Conservation (phyloP, 805 yeast genomes). For the Yamadazyma nakazawae region DNA sequence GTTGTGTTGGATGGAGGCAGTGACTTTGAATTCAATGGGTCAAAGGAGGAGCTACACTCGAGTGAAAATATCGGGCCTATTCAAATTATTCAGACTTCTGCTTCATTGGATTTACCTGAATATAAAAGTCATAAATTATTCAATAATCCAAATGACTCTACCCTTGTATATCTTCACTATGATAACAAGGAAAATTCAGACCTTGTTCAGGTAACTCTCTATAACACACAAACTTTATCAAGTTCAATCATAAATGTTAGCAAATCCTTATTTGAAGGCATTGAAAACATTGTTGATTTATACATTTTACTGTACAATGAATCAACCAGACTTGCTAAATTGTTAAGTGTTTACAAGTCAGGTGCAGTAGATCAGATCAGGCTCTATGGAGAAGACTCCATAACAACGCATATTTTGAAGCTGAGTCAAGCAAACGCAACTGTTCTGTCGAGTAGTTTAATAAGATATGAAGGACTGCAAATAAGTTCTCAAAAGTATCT, state of each 20-base stretch:
- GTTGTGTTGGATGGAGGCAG: conserved; percentile 19
- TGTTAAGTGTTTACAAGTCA: conserved; percentile 10
- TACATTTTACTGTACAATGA: conserved; percentile 6
- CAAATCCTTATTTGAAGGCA: conserved; percentile 3
- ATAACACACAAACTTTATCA: neutral
- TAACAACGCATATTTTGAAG: conserved; percentile 4
- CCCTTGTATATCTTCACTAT: conserved; percentile 12
- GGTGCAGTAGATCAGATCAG: conserved; percentile 14
- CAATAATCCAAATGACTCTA: conserved; percentile 8
- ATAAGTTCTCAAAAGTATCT: conserved; percentile 13
- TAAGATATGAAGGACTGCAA: conserved; percentile 5
- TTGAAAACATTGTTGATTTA: conserved; percentile 7
- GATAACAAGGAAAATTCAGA: conserved; percentile 2
- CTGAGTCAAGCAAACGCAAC: neutral
- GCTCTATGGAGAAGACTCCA: conserved; percentile 10
- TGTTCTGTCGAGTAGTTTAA: neutral
- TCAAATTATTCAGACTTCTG: neutral
- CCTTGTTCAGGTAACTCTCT: conserved; percentile 3
- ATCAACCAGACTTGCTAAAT: neutral
- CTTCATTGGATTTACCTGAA: neutral
- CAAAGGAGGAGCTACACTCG: neutral
- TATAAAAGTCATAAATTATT: conserved; percentile 13
- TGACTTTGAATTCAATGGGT: conserved; percentile 3
- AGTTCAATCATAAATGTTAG: neutral
- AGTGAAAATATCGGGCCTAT: neutral